These are phyloP conservation scores for Achaetomiella virescens DNA, from an alignment of 495 filamentous ascomycete genomes.

Conservation along the genomic window DNA sequence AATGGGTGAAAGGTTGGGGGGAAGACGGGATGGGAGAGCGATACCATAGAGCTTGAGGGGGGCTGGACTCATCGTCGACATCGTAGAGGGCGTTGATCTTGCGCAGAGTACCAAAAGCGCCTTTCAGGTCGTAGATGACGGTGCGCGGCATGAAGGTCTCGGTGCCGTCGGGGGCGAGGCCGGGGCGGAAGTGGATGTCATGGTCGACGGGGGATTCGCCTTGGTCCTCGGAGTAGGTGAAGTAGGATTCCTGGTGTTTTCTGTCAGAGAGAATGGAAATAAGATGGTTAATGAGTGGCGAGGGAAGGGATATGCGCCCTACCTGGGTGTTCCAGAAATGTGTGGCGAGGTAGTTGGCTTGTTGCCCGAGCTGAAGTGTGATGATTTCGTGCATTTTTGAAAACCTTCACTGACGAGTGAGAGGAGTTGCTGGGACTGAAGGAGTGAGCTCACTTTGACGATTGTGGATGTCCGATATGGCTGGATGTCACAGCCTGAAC, in stretches of 20 bases:
- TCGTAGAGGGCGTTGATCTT: slow-evolving; percentile 90
- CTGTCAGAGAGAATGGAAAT: background rate
- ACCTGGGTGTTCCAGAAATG: slow-evolving; percentile 97
- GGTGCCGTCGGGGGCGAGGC: slow-evolving; percentile 70
- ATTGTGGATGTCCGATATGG: background rate
- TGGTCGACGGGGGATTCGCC: slow-evolving; percentile 69
- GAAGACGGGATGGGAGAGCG: no score
- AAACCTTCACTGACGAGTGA: background rate
- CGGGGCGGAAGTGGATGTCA: slow-evolving; percentile 85
- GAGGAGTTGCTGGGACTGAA: slow-evolving; percentile 2
- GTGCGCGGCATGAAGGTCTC: slow-evolving; percentile 92
- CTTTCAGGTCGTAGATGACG: slow-evolving; percentile 92
- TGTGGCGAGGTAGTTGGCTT: slow-evolving; percentile 88
- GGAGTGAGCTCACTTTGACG: slow-evolving; percentile 3
- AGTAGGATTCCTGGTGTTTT: slow-evolving; percentile 80
- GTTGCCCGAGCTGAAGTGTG: slow-evolving; percentile 87
- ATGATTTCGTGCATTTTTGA: slow-evolving; percentile 92
- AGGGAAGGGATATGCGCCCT: background rate
- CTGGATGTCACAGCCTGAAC: background rate
- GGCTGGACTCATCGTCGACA: slow-evolving; percentile 42
- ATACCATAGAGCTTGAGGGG: slow-evolving; percentile 55
- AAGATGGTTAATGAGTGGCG: background rate
- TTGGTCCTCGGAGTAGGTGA: slow-evolving; percentile 70
- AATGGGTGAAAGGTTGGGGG: background rate
- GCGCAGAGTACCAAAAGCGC: slow-evolving; percentile 78